These are phyloP conservation scores for Solanum clarkiae DNA, from an alignment of 257 asterid genomes.

Conservation along the genomic window DNA sequence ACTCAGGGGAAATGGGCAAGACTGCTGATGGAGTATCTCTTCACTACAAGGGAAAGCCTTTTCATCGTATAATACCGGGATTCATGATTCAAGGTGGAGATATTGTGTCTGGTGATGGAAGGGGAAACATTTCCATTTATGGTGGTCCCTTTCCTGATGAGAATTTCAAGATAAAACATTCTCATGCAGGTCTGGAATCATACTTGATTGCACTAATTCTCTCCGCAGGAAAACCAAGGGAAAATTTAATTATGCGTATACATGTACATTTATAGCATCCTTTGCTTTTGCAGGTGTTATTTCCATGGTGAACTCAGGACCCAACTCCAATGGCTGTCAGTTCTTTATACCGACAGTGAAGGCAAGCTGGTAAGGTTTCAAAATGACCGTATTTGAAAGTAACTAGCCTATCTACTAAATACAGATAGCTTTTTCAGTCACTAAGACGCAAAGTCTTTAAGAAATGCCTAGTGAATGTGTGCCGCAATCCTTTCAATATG, in stretches of 20 bases:
- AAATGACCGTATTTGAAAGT: not conserved
- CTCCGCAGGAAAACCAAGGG: not conserved
- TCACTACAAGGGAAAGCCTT: constrained; percentile 84
- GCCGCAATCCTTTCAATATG: not conserved
- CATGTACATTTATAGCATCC: not conserved
- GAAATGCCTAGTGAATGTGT: not conserved
- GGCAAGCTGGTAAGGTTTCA: constrained; percentile 65
- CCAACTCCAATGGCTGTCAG: constrained; percentile 92
- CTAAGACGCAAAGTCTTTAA: not conserved
- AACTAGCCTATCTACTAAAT: not conserved
- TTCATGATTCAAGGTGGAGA: constrained; percentile 99
- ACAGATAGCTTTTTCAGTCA: not conserved
- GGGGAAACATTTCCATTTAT: constrained; percentile 70
- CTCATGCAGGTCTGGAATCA: constrained; percentile 48
- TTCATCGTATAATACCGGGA: constrained; percentile 95
- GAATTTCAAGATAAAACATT: constrained; percentile 72
- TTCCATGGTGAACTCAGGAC: constrained; percentile 91
- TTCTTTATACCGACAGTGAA: constrained; percentile 91
- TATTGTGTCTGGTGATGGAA: constrained; percentile 61
- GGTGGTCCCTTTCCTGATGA: constrained; percentile 61
- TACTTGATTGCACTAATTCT: not conserved
- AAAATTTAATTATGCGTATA: not conserved
- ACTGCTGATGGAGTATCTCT: constrained; percentile 57
- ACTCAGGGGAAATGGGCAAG: constrained; percentile 85
- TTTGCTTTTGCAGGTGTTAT: constrained; percentile 45